phyloP scores from a whole-genome alignment of 768 basidiomycete genomes.

The Mycena filopes region DNA sequence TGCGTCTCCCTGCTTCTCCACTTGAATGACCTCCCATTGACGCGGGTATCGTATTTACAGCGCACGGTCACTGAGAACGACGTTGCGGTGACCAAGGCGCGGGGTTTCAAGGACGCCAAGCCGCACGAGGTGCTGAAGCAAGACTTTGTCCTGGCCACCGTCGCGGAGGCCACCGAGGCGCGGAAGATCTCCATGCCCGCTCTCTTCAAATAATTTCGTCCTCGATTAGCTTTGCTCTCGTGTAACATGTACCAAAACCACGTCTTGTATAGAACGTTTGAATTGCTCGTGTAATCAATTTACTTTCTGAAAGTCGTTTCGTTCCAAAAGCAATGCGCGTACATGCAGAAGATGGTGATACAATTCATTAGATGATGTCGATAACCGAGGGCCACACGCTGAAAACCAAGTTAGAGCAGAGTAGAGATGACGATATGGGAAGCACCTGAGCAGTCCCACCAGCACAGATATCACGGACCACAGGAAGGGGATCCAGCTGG shows the following conservation, averaged over 20 bases:
- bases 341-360: background rate
- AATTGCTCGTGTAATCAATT: too few species aligned
- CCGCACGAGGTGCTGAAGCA: constrained; percentile 51
- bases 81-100: constrained; percentile 61
- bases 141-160: constrained; percentile 55
- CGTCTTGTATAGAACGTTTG: too few species aligned
- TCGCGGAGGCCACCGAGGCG: constrained; percentile 49
- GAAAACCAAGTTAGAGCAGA: background rate
- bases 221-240: too few species aligned
- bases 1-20: constrained; percentile 47
- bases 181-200: constrained; percentile 37
- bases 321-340: too few species aligned
- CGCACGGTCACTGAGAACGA: constrained; percentile 65
- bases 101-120: constrained; percentile 59
- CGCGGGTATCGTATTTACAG: constrained; percentile 46
- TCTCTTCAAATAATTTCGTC: too few species aligned
- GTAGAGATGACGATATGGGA: background rate
- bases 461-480: constrained; percentile 35
- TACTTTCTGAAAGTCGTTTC: too few species aligned
- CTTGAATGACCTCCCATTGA: background rate
- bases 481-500: constrained; percentile 38
- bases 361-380: constrained; percentile 32
- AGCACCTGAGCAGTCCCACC: constrained; percentile 32
- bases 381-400: constrained; percentile 33
- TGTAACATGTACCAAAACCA: too few species aligned